Conservation (phyloP, 805 yeast genomes). For the Dipodascopsis uninucleata region DNA sequence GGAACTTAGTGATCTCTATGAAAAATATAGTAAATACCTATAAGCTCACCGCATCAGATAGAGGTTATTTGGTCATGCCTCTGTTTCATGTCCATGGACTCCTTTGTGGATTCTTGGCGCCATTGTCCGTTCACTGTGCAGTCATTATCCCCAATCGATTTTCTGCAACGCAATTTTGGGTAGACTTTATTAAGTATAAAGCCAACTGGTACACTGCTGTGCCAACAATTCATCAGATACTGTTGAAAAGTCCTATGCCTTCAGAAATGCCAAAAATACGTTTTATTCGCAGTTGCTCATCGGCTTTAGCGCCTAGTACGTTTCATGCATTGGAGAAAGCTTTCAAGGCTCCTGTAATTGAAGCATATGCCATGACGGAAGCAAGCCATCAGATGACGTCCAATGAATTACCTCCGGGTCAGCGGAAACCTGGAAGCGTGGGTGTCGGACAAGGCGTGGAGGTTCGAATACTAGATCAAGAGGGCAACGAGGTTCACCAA, state of each 20-base stretch:
- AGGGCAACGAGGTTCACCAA: constrained; percentile 46
- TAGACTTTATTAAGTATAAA: constrained; percentile 46
- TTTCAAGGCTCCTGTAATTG: constrained; percentile 65
- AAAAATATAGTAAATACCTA: constrained; percentile 58
- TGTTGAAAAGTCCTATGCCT: constrained; percentile 53
- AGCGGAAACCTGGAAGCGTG: constrained; percentile 66
- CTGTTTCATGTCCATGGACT: constrained; percentile 74
- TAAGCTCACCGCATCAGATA: constrained; percentile 46
- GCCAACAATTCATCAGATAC: constrained; percentile 69
- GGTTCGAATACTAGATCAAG: constrained; percentile 52
- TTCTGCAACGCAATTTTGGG: constrained; percentile 61
- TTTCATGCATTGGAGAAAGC: constrained; percentile 54
- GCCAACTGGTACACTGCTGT: constrained; percentile 70
- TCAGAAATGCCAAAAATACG: constrained; percentile 51
- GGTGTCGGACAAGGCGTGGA: constrained; percentile 71
- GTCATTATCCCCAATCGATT: constrained; percentile 57
- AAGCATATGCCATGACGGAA: constrained; percentile 80
- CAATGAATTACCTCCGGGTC: constrained; percentile 61
- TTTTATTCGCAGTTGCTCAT: constrained; percentile 69
- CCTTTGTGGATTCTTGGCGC: constrained; percentile 60
- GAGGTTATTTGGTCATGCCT: constrained; percentile 69
- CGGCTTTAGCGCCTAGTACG: constrained; percentile 64
- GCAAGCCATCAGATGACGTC: constrained; percentile 73
- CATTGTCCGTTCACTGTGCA: constrained; percentile 57
- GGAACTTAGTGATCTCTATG: constrained; percentile 58